phyloP scores from a whole-genome alignment of 148 eudicot species.

The Amaranthus hypochondriacus region DNA sequence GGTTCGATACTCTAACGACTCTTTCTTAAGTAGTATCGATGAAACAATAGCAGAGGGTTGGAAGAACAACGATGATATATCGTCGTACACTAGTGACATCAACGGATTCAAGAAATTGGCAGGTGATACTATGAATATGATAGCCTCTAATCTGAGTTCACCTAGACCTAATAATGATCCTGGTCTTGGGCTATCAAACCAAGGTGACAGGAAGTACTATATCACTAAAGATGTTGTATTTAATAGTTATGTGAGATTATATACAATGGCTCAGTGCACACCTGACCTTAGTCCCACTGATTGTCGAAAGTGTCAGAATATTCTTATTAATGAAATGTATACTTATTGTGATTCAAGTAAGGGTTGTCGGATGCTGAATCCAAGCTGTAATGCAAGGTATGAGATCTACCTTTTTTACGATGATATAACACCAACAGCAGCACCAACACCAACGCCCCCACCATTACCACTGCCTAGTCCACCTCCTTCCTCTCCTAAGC shows the following conservation, averaged over 20 bases:
- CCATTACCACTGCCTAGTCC: not conserved
- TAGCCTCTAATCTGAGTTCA: not conserved
- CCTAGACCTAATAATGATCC: not conserved
- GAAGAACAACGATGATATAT: not conserved
- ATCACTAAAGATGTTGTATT: slow-evolving; percentile 6
- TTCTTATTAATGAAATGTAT: not conserved
- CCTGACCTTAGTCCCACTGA: slow-evolving; percentile 6
- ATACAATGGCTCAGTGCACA: slow-evolving; percentile 27
- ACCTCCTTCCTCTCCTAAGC: not conserved
- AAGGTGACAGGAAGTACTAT: slow-evolving; percentile 12
- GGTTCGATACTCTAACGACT: slow-evolving; percentile 16
- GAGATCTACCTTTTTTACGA: slow-evolving; percentile 16
- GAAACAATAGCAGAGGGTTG: accelerated
- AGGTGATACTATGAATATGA: not conserved
- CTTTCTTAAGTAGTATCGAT: slow-evolving; percentile 13
- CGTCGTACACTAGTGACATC: not conserved
- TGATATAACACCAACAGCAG: not conserved
- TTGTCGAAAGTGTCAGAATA: slow-evolving; percentile 18
- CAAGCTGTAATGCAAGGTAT: slow-evolving; percentile 18
- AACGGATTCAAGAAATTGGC: not conserved
- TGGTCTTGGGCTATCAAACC: not conserved
- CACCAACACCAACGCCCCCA: not conserved
- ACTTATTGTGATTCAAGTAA: not conserved
- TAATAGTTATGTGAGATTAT: slow-evolving; percentile 8
- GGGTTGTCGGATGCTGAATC: slow-evolving; percentile 13